phyloP scores from a whole-genome alignment of 805 yeast species.

The Candida ulmi region DNA sequence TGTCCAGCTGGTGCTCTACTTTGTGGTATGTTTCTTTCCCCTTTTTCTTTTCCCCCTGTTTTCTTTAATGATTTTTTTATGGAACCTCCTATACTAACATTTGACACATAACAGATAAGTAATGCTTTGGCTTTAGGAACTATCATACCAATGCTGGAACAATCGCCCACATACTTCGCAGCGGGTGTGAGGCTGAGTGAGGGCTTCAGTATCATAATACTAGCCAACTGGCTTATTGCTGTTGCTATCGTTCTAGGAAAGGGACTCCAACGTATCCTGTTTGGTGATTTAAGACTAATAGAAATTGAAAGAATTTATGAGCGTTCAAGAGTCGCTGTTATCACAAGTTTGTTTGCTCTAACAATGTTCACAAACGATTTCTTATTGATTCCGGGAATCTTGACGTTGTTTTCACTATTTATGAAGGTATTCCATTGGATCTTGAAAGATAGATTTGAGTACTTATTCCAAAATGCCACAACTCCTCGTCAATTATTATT shows the following conservation, averaged over 20 bases:
- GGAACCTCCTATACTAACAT: not conserved
- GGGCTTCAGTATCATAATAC: slow-evolving; percentile 38
- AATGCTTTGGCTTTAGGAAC: slow-evolving; percentile 30
- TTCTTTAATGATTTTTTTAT: too few relatives aligned
- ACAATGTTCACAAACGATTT: slow-evolving; percentile 47
- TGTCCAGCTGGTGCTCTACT: slow-evolving; percentile 2
- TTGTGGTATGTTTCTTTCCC: slow-evolving; percentile 3
- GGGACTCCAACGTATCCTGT: slow-evolving; percentile 45
- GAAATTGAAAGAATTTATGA: slow-evolving; percentile 75
- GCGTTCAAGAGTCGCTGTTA: slow-evolving; percentile 56
- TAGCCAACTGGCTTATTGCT: slow-evolving; percentile 40
- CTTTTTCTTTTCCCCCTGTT: not conserved
- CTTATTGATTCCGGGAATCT: slow-evolving; percentile 35
- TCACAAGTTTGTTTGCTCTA: slow-evolving; percentile 54
- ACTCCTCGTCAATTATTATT: slow-evolving; percentile 26
- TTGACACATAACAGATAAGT: slow-evolving; percentile 23
- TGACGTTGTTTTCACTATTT: slow-evolving; percentile 37
- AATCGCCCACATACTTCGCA: slow-evolving; percentile 38
- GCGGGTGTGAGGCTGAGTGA: slow-evolving; percentile 45
- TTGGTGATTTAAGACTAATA: slow-evolving; percentile 69
- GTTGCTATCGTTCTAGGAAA: slow-evolving; percentile 37
- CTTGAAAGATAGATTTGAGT: slow-evolving; percentile 41
- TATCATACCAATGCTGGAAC: slow-evolving; percentile 30
- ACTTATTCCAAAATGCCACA: slow-evolving; percentile 38
- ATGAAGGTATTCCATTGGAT: slow-evolving; percentile 77